Conservation (phyloP, 2,329 filamentous ascomycete species). For the Ophiosphaerella korrae region DNA sequence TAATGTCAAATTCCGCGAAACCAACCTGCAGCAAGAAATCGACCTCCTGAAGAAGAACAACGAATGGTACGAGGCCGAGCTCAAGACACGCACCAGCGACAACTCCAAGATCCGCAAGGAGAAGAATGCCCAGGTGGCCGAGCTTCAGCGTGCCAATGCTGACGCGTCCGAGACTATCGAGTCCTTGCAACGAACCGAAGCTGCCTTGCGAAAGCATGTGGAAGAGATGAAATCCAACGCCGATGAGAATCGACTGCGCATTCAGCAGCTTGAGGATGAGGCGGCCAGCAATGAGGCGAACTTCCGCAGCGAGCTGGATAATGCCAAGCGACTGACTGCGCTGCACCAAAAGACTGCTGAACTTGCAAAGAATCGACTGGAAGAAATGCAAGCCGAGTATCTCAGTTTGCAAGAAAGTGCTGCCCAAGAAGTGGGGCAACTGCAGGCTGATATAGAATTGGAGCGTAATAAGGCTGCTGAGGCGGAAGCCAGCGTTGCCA, state of each 20-base stretch:
- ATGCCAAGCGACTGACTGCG: conserved; percentile 78
- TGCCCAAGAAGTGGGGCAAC: conserved; percentile 59
- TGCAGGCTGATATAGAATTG: conserved; percentile 57
- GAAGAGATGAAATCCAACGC: conserved; percentile 85
- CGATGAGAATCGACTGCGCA: conserved; percentile 79
- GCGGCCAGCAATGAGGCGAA: conserved; percentile 82
- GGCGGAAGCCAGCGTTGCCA: conserved; percentile 66
- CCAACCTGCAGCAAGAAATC: conserved; percentile 87
- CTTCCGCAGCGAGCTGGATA: conserved; percentile 85
- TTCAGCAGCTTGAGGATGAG: conserved; percentile 85
- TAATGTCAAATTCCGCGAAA: conserved; percentile 86
- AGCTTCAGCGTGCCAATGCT: conserved; percentile 86
- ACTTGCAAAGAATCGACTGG: conserved; percentile 71
- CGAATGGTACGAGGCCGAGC: conserved; percentile 90
- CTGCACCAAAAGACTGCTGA: conserved; percentile 77
- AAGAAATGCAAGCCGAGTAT: conserved; percentile 68
- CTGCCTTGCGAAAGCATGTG: conserved; percentile 77
- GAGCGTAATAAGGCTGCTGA: conserved; percentile 64
- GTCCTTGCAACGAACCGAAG: conserved; percentile 77
- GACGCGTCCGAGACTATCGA: conserved; percentile 80
- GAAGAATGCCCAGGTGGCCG: conserved; percentile 85
- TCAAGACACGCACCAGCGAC: conserved; percentile 88
- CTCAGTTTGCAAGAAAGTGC: conserved; percentile 71
- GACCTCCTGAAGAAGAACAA: conserved; percentile 86
- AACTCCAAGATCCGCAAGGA: conserved; percentile 91